These are phyloP conservation scores for Eimeria falciformis DNA, from an alignment of 169 alveolate species.

Conservation along the genomic window DNA sequence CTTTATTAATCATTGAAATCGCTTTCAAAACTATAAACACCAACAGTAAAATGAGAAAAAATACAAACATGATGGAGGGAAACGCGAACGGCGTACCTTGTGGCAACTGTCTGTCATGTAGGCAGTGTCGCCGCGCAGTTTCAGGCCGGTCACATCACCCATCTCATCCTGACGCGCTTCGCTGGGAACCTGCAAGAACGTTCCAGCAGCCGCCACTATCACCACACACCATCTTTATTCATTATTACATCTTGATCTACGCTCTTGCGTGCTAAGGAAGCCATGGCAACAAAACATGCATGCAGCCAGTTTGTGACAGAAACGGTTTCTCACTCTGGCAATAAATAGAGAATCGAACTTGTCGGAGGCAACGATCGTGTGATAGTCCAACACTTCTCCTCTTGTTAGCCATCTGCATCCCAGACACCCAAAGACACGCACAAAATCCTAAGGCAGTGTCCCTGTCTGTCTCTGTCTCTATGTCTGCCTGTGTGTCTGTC, in stretches of 20 bases:
- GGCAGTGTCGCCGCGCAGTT: slow-evolving; percentile 76
- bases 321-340: slow-evolving; percentile 44
- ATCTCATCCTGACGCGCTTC: slow-evolving; percentile 73
- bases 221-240: too few relatives aligned
- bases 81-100: not conserved
- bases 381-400: slow-evolving; percentile 95
- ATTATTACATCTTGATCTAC: too few relatives aligned
- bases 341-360: slow-evolving; percentile 95
- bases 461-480: too few relatives aligned
- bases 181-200: slow-evolving; percentile 67
- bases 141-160: slow-evolving; percentile 75
- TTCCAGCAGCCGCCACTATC: slow-evolving; percentile 23
- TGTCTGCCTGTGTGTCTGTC: too few relatives aligned
- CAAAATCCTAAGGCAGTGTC: too few relatives aligned
- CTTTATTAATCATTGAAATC: too few relatives aligned
- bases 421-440: too few relatives aligned
- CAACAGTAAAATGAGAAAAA: not conserved
- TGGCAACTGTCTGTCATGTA: slow-evolving; percentile 66
- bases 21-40: not conserved
- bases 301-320: too few relatives aligned
- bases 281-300: too few relatives aligned
- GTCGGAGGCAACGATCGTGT: slow-evolving; percentile 90
- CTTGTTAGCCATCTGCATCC: slow-evolving; percentile 97
- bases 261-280: too few relatives aligned
- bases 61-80: not conserved